Evolutionary conservation across 495 filamentous ascomycete species (phyloP).

Genomic region (Neurospora sp.): DNA sequence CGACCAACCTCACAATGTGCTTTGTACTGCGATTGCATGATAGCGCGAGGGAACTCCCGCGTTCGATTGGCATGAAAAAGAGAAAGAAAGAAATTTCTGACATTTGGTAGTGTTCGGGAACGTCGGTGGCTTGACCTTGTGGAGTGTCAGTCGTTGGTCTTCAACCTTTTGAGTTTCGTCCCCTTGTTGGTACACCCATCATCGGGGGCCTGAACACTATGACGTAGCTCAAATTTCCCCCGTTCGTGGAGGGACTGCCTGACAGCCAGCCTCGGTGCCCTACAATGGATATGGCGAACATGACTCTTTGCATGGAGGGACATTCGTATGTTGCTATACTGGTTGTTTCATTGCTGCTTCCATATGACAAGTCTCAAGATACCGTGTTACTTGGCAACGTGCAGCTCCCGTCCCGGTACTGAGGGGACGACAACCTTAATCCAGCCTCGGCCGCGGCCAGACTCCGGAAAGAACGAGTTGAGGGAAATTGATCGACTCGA

Average conservation of each 20-base stretch:
- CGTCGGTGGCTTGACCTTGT: neutral
- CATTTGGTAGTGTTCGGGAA: neutral
- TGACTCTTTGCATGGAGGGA: neutral
- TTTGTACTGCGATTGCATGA: neutral
- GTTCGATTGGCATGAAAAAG: neutral
- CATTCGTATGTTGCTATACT: neutral
- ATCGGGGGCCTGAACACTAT: neutral
- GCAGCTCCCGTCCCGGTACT: neutral
- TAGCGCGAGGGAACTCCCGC: neutral
- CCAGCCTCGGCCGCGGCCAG: neutral
- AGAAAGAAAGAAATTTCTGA: neutral
- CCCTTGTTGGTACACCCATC: neutral
- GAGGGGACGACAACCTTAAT: neutral
- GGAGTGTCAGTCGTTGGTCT: neutral
- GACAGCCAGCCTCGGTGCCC: neutral
- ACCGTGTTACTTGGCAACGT: neutral
- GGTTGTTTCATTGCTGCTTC: neutral
- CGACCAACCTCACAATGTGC: neutral
- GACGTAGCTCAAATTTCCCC: neutral
- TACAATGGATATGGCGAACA: neutral
- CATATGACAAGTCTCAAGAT: neutral
- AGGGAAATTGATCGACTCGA: neutral
- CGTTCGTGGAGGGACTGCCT: neutral
- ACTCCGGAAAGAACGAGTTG: constrained; percentile 2
- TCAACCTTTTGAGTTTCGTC: neutral